Evolutionary conservation across 1,284 basidiomycete species (phyloP).

Genomic region (Porogramme epimiltina): DNA sequence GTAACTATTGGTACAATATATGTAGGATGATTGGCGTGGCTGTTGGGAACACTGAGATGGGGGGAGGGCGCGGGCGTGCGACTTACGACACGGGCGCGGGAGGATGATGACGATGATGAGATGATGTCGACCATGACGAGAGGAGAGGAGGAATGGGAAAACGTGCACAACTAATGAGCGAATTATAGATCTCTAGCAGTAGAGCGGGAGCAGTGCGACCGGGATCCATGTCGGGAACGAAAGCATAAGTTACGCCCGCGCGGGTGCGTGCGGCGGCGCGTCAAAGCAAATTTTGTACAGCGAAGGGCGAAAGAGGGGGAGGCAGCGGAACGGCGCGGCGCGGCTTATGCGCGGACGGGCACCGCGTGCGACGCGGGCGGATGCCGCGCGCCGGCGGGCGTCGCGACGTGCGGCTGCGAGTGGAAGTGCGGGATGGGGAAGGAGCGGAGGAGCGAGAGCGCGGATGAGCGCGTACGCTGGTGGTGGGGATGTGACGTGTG

Average conservation of each 20-base stretch:
- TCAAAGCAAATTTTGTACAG: conserved; percentile 14
- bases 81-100: background rate
- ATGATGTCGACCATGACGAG: background rate
- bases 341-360: conserved; percentile 18
- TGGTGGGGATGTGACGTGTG: conserved; percentile 8
- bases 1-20: no score
- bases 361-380: conserved; percentile 12
- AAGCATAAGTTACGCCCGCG: conserved; percentile 13
- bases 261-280: background rate
- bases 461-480: conserved; percentile 19
- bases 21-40: conserved; percentile 23
- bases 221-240: background rate
- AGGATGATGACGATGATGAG: background rate
- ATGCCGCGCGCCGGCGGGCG: conserved; percentile 10
- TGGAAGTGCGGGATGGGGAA: conserved; percentile 34
- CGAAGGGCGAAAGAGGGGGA: conserved; percentile 5
- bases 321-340: no score
- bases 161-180: conserved; percentile 6
- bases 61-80: no score
- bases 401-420: conserved; percentile 11
- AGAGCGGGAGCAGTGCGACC: background rate
- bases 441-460: conserved; percentile 30
- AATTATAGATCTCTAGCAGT: conserved; percentile 13
- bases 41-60: conserved; percentile 19
- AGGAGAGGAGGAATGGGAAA: background rate